Conservation (phyloP, 108 stramenopile genomes). For the Pseudonitzschia delicatissima region DNA sequence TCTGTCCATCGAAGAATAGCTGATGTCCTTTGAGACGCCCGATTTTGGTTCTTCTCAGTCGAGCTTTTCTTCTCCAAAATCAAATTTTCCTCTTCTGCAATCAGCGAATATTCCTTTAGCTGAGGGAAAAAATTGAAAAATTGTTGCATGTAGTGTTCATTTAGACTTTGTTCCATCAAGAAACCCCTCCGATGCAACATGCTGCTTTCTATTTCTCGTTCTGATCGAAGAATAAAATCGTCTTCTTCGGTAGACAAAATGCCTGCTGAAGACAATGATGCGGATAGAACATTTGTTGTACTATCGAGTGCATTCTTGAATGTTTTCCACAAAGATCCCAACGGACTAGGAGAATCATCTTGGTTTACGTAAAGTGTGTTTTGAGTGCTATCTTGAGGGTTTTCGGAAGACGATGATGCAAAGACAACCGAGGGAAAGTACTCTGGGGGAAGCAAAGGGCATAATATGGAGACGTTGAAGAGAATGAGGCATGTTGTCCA, state of each 20-base stretch:
- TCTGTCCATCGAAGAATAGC: slow-evolving; percentile 13
- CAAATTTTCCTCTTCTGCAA: neutral
- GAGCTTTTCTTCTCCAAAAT: neutral
- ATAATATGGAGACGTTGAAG: neutral
- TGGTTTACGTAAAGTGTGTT: no score
- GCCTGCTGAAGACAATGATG: neutral
- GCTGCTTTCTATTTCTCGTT: neutral
- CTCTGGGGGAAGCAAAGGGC: neutral
- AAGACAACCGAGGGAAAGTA: neutral
- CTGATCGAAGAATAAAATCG: neutral
- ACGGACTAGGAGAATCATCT: neutral
- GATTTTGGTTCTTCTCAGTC: neutral
- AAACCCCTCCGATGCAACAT: slow-evolving; percentile 16
- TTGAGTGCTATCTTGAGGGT: neutral
- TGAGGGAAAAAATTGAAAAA: slow-evolving; percentile 16
- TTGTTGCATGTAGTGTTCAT: slow-evolving; percentile 24
- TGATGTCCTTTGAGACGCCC: neutral
- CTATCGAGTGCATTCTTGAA: slow-evolving; percentile 23
- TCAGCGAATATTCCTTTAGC: slow-evolving; percentile 13
- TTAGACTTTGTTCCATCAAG: slow-evolving; percentile 19
- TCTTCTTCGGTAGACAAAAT: neutral
- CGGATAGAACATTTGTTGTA: slow-evolving; percentile 11
- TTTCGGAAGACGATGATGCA: neutral
- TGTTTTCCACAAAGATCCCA: slow-evolving; percentile 30
- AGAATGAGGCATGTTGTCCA: slow-evolving; percentile 2